Base-by-base conservation (phyloP, 83 land plant genomes). In the Isoetes engelmannii region DNA sequence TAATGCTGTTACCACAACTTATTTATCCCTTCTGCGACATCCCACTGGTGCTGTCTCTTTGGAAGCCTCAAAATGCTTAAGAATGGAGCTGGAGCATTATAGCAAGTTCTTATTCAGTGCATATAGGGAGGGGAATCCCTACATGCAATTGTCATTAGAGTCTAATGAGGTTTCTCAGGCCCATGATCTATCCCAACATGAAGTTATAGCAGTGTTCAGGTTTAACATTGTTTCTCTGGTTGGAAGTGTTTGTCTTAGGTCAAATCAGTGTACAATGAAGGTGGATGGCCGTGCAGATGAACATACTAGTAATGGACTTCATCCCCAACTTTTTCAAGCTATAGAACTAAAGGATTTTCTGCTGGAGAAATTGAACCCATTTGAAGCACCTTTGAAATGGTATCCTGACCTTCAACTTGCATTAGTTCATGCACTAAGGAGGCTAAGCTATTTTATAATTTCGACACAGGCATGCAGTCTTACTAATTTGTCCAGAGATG, bases 201-300 rank as follows among this genome's bases (percentile, higher is more conserved):
- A 91, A 57, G 55, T 85, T 73, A 28, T 84, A 63, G 80, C 85
- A 6, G 59, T 95, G 78, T 63, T 91, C 44, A 88, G 79, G 54
- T 95, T 90, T 81, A 84, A 95, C 70, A 61, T 95, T 63, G 76
- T 76, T 62, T 69, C 81, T 15, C 48, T 88, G 60, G n/a, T 75
- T 48, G 74, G 75, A 57, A 78, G 82, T 73, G 70, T 76, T 56
- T 74, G 51, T 48, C 15, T 67, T 10, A 64, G 47, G 69, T 57
- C 62, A 51, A 54, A n/a, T 20, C 62, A 54, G 50, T 58, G 54
- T 51, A 44, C 68, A 37, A 37, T 73, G 18, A 78, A 42, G 21
- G 17, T 44, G 20, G 65, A 61, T n/a, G 15, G 18, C 1, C 37
- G 2, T 28, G 44, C 47, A 63, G 18, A 72, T 49, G 74, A 65